Evolutionary conservation across 2,329 filamentous ascomycete species (phyloP).

Genomic region (Venturia effusa): DNA sequence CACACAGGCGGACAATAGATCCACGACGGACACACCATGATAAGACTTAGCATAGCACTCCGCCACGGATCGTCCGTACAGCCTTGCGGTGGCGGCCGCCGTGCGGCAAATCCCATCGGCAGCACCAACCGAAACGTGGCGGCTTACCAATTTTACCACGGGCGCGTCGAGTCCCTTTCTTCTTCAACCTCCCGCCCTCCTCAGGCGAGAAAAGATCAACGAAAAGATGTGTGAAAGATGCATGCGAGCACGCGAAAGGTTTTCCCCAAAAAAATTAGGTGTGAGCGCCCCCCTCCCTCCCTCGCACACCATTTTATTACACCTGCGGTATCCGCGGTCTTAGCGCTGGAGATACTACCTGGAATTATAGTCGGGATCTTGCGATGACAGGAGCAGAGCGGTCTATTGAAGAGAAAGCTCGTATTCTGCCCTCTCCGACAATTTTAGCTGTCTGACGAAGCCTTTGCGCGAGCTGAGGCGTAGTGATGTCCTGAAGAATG

Average conservation of each 20-base stretch:
- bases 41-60: no score
- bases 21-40: background rate
- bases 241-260: background rate
- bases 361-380: background rate
- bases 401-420: background rate
- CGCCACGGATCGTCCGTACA: background rate
- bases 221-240: background rate
- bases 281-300: no score
- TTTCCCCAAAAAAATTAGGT: background rate
- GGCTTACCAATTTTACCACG: background rate
- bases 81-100: background rate
- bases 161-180: no score
- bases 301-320: no score
- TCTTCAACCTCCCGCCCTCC: background rate
- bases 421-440: background rate
- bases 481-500: background rate
- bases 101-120: background rate
- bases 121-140: background rate
- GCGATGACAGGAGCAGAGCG: background rate
- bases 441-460: background rate
- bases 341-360: background rate
- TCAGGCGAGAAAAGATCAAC: background rate
- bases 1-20: background rate
- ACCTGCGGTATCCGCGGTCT: background rate
- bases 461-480: background rate